Percentiles rank a stretch among this genome's conserved stretches.
These are phyloP conservation scores for Penicillium nucicola DNA, from an alignment of 495 filamentous ascomycete species.

Conservation along the genomic window DNA sequence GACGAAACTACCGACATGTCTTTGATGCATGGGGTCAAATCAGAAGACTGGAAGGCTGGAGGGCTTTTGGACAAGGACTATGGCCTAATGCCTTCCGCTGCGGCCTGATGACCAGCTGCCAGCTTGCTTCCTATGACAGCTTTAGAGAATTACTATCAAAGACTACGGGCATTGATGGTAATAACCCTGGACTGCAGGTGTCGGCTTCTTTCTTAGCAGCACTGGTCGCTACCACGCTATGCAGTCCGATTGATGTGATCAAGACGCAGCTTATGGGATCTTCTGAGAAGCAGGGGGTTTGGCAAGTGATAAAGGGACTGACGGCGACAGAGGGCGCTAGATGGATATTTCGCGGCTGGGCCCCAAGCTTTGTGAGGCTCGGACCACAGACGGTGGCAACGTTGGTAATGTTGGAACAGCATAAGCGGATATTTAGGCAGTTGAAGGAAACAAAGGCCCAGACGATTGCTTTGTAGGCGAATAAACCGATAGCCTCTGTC, in stretches of 20 bases:
- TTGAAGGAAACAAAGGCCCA: slow-evolving; percentile 29
- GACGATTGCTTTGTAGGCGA: neutral
- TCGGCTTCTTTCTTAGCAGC: slow-evolving; percentile 72
- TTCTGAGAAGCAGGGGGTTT: slow-evolving; percentile 6
- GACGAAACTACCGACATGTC: slow-evolving; percentile 77
- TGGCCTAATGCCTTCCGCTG: slow-evolving; percentile 80
- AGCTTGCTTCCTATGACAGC: slow-evolving; percentile 80
- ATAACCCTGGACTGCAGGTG: slow-evolving; percentile 73
- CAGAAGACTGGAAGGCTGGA: slow-evolving; percentile 65
- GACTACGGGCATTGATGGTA: slow-evolving; percentile 29
- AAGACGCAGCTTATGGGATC: slow-evolving; percentile 78
- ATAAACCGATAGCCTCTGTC: neutral
- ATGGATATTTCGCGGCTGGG: slow-evolving; percentile 94
- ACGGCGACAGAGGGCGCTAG: slow-evolving; percentile 13
- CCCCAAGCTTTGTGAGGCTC: slow-evolving; percentile 79
- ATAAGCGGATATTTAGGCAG: slow-evolving; percentile 49
- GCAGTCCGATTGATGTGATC: slow-evolving; percentile 85
- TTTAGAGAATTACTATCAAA: slow-evolving; percentile 62
- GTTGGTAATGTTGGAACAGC: slow-evolving; percentile 82
- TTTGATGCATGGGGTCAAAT: slow-evolving; percentile 79
- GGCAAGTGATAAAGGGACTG: slow-evolving; percentile 12
- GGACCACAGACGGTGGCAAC: slow-evolving; percentile 84
- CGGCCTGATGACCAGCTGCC: slow-evolving; percentile 79
- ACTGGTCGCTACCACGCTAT: slow-evolving; percentile 85
- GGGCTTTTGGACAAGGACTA: slow-evolving; percentile 68